A percentile compares a stretch with the other conserved stretches of the same genome.
These are phyloP conservation scores for Ustilago crameri DNA, from an alignment of 1,284 basidiomycete species.

Conservation along the genomic window DNA sequence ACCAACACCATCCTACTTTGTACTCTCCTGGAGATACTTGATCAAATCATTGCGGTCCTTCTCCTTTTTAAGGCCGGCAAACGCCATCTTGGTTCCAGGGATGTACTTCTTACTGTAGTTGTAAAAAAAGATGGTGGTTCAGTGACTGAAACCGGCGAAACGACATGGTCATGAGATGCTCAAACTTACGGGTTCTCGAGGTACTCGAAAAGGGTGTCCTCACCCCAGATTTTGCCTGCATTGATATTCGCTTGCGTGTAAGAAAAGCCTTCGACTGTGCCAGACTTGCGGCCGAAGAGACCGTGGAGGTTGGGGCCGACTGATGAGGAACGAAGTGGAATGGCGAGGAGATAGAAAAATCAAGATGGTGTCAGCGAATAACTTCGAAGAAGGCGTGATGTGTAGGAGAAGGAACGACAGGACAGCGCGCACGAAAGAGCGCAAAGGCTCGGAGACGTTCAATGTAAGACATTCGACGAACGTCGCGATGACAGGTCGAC, in stretches of 20 bases:
- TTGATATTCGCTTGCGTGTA: slow-evolving; percentile 97
- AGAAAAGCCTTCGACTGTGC: slow-evolving; percentile 84
- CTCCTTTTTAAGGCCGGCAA: slow-evolving; percentile 64
- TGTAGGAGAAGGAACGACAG: background rate
- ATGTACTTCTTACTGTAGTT: slow-evolving; percentile 82
- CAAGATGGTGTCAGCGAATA: background rate
- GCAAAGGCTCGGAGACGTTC: background rate
- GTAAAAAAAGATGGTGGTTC: no score
- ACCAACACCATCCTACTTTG: no score
- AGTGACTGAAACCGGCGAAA: no score
- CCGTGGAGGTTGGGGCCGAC: slow-evolving; percentile 96
- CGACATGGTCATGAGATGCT: no score
- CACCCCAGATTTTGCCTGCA: slow-evolving; percentile 82
- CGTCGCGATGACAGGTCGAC: no score
- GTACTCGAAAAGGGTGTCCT: slow-evolving; percentile 91
- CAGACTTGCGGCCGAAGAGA: slow-evolving; percentile 86
- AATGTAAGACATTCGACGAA: no score
- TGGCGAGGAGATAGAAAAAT: background rate
- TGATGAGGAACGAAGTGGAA: slow-evolving; percentile 54
- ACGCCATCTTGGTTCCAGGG: slow-evolving; percentile 54
- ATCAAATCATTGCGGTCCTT: slow-evolving; percentile 67
- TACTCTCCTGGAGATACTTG: slow-evolving; percentile 54
- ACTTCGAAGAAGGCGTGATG: background rate
- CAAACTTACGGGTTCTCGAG: slow-evolving; percentile 77
- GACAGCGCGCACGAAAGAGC: background rate